A percentile compares a stretch with the other conserved stretches of the same genome.
Conservation (phyloP, 768 basidiomycete genomes). For the Suillus hirtellus region DNA sequence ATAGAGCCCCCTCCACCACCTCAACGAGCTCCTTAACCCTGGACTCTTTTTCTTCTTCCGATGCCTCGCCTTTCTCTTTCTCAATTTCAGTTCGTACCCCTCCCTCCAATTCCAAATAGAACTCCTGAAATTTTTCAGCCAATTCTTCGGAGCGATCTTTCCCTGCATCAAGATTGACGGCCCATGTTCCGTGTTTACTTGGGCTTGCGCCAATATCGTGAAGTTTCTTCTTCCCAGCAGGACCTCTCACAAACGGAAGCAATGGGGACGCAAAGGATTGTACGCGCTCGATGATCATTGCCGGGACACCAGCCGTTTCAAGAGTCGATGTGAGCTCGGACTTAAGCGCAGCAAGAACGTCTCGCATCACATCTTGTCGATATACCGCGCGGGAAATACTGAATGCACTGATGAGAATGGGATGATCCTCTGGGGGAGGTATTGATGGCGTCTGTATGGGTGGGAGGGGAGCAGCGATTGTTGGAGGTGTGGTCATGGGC, state of each 20-base stretch:
- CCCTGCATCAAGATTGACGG: conserved; percentile 38
- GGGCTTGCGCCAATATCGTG: conserved; percentile 31
- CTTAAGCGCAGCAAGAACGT: conserved; percentile 53
- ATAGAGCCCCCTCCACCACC: conserved; percentile 69
- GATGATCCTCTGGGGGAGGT: conserved; percentile 32
- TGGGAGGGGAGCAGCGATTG: conserved; percentile 31
- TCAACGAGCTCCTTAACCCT: conserved; percentile 66
- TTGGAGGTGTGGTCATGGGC: conserved; percentile 30
- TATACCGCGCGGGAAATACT: conserved; percentile 55
- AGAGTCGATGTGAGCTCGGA: conserved; percentile 54
- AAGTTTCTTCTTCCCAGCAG: conserved; percentile 32
- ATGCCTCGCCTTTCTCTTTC: conserved; percentile 17
- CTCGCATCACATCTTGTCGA: conserved; percentile 52
- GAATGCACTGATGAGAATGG: conserved; percentile 54
- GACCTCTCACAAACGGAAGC: conserved; percentile 54
- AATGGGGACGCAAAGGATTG: conserved; percentile 53
- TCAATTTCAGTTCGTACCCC: conserved; percentile 46
- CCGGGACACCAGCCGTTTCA: conserved; percentile 35
- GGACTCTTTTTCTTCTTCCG: conserved; percentile 38
- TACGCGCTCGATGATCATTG: conserved; percentile 65
- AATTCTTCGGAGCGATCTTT: conserved; percentile 54
- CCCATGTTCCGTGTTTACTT: conserved; percentile 28
- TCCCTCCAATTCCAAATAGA: conserved; percentile 67
- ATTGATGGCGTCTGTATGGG: conserved; percentile 25
- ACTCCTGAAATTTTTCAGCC: conserved; percentile 62